Percentiles rank a stretch among this genome's conserved stretches.
These are phyloP conservation scores for Paracamarosporium sp. DNA, from an alignment of 2,329 filamentous ascomycete genomes.

Conservation along the genomic window DNA sequence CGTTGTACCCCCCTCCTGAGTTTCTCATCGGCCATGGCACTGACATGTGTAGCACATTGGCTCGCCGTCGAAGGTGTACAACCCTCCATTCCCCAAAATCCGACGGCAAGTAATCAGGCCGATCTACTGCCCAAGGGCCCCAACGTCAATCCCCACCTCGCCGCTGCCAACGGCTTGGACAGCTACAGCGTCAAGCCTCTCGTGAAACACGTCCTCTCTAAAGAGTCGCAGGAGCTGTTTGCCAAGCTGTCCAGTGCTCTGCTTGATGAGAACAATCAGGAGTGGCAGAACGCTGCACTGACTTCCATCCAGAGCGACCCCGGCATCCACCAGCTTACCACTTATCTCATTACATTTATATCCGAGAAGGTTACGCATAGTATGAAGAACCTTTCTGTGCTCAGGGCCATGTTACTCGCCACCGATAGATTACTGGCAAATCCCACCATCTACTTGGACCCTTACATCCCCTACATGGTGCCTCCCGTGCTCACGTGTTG, in stretches of 20 bases:
- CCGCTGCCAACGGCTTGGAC: conserved; percentile 82
- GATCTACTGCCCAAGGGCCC: conserved; percentile 90
- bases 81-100: conserved; percentile 95
- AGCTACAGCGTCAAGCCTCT: conserved; percentile 84
- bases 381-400: conserved; percentile 85
- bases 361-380: conserved; percentile 95
- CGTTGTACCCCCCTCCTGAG: conserved; percentile 22
- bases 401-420: conserved; percentile 92
- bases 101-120: conserved; percentile 82
- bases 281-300: conserved; percentile 84
- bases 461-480: conserved; percentile 74
- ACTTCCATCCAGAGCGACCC: conserved; percentile 87
- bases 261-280: conserved; percentile 85
- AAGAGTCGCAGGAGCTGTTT: conserved; percentile 96
- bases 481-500: conserved; percentile 92
- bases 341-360: conserved; percentile 96
- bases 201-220: conserved; percentile 94
- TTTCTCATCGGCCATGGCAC: neutral
- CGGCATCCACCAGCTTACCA: conserved; percentile 91
- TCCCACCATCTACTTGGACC: conserved; percentile 75
- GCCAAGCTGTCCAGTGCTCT: conserved; percentile 92
- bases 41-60: conserved; percentile 77
- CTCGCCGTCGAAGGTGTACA: conserved; percentile 97
- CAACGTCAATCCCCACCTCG: conserved; percentile 83
- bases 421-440: conserved; percentile 85